Evolutionary conservation across 106 monocot genomes (phyloP).

Genomic region (Dioscorea zingiberensis): DNA sequence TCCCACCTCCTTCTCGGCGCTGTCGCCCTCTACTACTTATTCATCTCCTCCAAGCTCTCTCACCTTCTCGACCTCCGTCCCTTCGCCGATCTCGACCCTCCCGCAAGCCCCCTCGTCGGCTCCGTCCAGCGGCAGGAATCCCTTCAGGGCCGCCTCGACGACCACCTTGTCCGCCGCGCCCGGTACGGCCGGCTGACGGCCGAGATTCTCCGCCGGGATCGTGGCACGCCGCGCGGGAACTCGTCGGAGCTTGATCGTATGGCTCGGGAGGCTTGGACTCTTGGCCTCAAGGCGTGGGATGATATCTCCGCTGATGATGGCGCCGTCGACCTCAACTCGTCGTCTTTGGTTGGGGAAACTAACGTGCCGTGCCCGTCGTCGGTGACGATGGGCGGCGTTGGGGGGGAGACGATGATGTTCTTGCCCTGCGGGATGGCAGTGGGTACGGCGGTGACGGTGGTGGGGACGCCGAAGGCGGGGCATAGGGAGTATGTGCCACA

Average conservation of each 20-base stretch:
- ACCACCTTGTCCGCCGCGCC: neutral
- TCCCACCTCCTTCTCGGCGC: slow-evolving; percentile 32
- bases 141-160: no score
- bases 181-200: slow-evolving; percentile 46
- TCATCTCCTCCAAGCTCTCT: slow-evolving; percentile 45
- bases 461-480: slow-evolving; percentile 58
- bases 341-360: slow-evolving; percentile 4
- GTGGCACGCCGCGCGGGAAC: slow-evolving; percentile 14
- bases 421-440: slow-evolving; percentile 72
- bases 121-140: neutral
- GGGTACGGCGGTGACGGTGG: slow-evolving; percentile 71
- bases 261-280: slow-evolving; percentile 67
- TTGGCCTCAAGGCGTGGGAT: slow-evolving; percentile 76
- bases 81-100: slow-evolving; percentile 4
- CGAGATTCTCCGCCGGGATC: slow-evolving; percentile 28
- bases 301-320: slow-evolving; percentile 24
- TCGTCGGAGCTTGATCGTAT: slow-evolving; percentile 59
- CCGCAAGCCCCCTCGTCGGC: slow-evolving; percentile 7
- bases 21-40: slow-evolving; percentile 44
- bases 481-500: slow-evolving; percentile 59
- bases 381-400: slow-evolving; percentile 26
- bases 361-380: slow-evolving; percentile 53
- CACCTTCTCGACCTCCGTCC: slow-evolving; percentile 31
- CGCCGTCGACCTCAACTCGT: neutral
- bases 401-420: slow-evolving; percentile 37